Evolutionary conservation across 2,329 filamentous ascomycete species (phyloP), one percentile per base, ranked within the genome.

Genomic region (Colletotrichum kahawae): DNA sequence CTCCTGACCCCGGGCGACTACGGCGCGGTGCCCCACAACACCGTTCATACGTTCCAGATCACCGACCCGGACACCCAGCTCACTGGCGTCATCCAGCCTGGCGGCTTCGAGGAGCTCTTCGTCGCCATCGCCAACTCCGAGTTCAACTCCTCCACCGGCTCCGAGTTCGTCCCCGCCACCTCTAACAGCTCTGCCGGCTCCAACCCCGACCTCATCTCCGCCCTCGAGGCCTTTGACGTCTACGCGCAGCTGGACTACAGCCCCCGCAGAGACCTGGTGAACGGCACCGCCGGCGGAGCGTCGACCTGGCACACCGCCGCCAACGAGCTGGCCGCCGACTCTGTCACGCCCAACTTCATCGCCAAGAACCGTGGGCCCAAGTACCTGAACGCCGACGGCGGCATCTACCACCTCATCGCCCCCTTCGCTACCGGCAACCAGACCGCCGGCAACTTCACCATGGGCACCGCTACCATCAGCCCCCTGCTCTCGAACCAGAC

Each of bases 61-160:
- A 77, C 87, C 14, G 87, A 88, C 69, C 86, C 86, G 1, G 85
- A 88, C 76, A 87, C 86, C 6, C 84, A 88, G 76, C 83, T 89
- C 78, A 82, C 85, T 2, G 87, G 87, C 4, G 82, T 87, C 0
- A 85, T 88, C 60, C 80, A 82, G 9, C 87, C 87, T 4, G 86
- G 87, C 36, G 87, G 86, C n/a, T 88, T 89, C 66, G 87, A 89
- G 81, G 81, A 84, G 4, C 82, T 87, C 6, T 88, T 88, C 79
- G 86, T 85, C 78, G 64, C 77, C 77, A 76, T 72, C 48, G 76
- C 77, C 31, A 83, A 82, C 74, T 79, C 69, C 13, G 68, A 71
- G n/a, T 74, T 74, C 60, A 70, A 60, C 7, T 88, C 87, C 78
- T 87, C 85, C 78, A 67, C 77, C 70, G 74, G 68, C 43, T 74